A percentile compares a stretch with the other conserved stretches of the same genome.
These are phyloP conservation scores for Podaxis carcinomalis DNA, from an alignment of 768 basidiomycete species.

Conservation along the genomic window DNA sequence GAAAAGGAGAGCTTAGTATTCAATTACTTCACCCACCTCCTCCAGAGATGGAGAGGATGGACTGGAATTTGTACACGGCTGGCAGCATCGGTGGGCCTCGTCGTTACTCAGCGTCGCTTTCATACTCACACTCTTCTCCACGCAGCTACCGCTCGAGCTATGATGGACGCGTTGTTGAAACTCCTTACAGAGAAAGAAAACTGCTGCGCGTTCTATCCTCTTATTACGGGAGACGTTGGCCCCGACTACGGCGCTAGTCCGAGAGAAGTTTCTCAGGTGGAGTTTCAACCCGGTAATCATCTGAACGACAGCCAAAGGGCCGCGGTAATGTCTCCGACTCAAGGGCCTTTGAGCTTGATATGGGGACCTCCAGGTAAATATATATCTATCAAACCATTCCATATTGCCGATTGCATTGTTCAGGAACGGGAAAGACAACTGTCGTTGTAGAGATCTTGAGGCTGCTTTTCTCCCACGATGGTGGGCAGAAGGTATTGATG, in stretches of 20 bases:
- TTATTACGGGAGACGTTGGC: constrained; percentile 35
- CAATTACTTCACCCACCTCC: constrained; percentile 54
- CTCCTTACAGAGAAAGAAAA: constrained; percentile 37
- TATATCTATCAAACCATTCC: background rate
- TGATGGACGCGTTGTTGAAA: constrained; percentile 57
- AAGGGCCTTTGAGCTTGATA: constrained; percentile 45
- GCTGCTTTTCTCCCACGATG: constrained; percentile 23
- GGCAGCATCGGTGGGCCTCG: constrained; percentile 49
- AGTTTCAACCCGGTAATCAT: constrained; percentile 12
- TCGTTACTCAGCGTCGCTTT: background rate
- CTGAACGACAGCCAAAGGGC: constrained; percentile 53
- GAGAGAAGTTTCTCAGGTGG: background rate
- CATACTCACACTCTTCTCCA: background rate
- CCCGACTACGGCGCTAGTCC: background rate
- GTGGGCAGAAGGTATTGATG: constrained; percentile 53
- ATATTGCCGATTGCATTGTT: background rate
- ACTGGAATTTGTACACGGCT: constrained; percentile 63
- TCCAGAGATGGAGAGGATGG: constrained; percentile 54
- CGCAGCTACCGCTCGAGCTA: constrained; percentile 57
- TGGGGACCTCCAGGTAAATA: constrained; percentile 65
- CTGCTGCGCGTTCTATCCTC: constrained; percentile 46
- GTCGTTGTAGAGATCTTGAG: constrained; percentile 61
- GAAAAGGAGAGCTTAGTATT: constrained; percentile 51
- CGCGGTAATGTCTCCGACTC: constrained; percentile 37
- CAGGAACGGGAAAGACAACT: constrained; percentile 71